Evolutionary conservation across 2,329 filamentous ascomycete genomes (phyloP), one percentile per base, ranked within the genome.

Genomic region (Aspergillus melleus): DNA sequence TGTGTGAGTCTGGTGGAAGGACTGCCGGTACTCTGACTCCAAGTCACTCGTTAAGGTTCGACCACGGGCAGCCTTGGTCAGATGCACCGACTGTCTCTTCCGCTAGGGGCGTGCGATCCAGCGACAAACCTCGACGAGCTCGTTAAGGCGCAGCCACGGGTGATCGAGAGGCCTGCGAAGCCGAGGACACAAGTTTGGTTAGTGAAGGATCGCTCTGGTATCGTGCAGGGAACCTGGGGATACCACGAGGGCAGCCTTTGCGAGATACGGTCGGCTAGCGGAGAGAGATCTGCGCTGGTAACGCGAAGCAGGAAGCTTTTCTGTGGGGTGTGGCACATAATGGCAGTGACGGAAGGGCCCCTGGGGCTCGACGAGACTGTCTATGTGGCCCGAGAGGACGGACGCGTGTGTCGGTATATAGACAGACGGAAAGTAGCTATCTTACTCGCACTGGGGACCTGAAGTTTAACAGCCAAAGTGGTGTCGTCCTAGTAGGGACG

Each of bases 31-130:
- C 50, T 29, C 44, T 30, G 24, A 30, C 50, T 52, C 49, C 32
- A 56, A 56, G 54, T 22, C 30, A 46, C 53, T 30, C 47, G 47
- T 56, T 44, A 51, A 56, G 54, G 54, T 32, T 56, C 32, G 19
- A 52, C 59, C 54, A 61, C 59, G 55, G 56, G 59, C 56, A 61
- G 58, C 29, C 58, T 52, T 52, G 53, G 54, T 51, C 54, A 36
- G 24, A 58, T 46, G 29, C 53, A 29, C 60, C 39, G 22, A 29
- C 55, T 9, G 53, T 52, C 20, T 54, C 26, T 57, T 57, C 49
- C 36, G 8, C 54, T 36, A 44, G 54, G 46, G 54, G 30, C 52
- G 26, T 52, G 52, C 50, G 49, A 49, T 61, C 57, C 56, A 55
- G 57, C 44, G 52, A 61, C 36, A 50, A 59, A 20, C 56, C 57